Evolutionary conservation across 257 asterid genomes (phyloP).

Genomic region (Nyctanthes arbortristis): DNA sequence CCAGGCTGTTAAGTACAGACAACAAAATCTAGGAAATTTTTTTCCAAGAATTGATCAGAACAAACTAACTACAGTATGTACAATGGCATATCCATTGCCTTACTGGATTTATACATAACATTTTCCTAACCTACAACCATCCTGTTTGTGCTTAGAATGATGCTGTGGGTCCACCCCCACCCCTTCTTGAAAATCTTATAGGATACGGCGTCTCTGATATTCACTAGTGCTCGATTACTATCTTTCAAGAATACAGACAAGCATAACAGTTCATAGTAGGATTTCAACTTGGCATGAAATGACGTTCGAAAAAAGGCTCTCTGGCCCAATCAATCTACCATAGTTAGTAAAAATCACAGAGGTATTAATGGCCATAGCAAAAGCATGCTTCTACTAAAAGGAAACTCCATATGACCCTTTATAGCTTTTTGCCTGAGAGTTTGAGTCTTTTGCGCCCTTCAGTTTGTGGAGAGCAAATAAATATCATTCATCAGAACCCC

Average conservation of each 20-base stretch:
- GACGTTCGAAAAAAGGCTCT: constrained; percentile 24
- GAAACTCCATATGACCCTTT: constrained; percentile 16
- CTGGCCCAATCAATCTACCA: constrained; percentile 33
- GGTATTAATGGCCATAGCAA: constrained; percentile 10
- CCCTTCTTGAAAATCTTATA: too few species aligned
- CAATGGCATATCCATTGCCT: background rate
- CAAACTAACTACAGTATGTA: background rate
- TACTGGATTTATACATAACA: too few species aligned
- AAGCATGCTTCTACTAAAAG: constrained; percentile 15
- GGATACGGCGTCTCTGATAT: background rate
- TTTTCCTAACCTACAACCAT: background rate
- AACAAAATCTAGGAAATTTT: background rate
- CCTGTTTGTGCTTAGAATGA: too few species aligned
- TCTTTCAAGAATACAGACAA: constrained; percentile 19
- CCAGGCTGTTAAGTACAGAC: background rate
- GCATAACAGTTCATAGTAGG: constrained; percentile 43
- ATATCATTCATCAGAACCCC: constrained; percentile 24
- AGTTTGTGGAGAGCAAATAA: constrained; percentile 40
- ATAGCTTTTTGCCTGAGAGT: constrained; percentile 11
- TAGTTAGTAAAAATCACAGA: constrained; percentile 29
- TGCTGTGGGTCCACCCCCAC: too few species aligned
- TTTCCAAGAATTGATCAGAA: background rate
- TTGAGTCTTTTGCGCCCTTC: background rate
- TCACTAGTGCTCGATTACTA: constrained; percentile 30
- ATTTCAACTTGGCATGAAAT: constrained; percentile 27